These are phyloP conservation scores for Albatrellus ellisii DNA, from an alignment of 768 basidiomycete species.

Conservation along the genomic window DNA sequence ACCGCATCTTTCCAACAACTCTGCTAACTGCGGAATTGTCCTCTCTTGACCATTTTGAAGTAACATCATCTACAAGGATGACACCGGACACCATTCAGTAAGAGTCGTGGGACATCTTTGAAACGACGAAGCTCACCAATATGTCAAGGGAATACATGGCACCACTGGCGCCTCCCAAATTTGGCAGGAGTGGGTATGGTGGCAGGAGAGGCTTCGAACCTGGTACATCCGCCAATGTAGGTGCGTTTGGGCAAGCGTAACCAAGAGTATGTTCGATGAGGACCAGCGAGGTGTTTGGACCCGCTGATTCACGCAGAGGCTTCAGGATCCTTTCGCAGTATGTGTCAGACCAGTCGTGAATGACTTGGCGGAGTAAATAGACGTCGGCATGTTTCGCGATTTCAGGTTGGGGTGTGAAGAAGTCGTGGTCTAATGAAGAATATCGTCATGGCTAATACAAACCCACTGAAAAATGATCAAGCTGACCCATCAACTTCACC, in stretches of 20 bases:
- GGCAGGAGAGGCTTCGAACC: neutral
- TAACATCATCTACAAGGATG: constrained; percentile 24
- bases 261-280: constrained; percentile 16
- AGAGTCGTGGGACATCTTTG: neutral
- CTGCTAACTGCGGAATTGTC: constrained; percentile 21
- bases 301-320: constrained; percentile 18
- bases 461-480: neutral
- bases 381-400: constrained; percentile 4
- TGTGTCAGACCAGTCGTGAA: constrained; percentile 22
- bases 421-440: neutral
- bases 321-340: constrained; percentile 15
- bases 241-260: neutral
- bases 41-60: constrained; percentile 28
- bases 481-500: neutral
- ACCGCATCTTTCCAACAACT: constrained; percentile 20
- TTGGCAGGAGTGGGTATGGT: constrained; percentile 1
- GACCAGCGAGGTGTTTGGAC: constrained; percentile 26
- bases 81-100: neutral
- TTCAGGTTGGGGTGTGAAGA: neutral
- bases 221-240: neutral
- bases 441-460: neutral
- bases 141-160: neutral
- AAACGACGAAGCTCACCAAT: neutral
- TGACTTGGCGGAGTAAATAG: constrained; percentile 19
- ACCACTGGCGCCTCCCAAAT: neutral